Conservation (phyloP, 768 basidiomycete species). For the Lactarius hengduanensis region DNA sequence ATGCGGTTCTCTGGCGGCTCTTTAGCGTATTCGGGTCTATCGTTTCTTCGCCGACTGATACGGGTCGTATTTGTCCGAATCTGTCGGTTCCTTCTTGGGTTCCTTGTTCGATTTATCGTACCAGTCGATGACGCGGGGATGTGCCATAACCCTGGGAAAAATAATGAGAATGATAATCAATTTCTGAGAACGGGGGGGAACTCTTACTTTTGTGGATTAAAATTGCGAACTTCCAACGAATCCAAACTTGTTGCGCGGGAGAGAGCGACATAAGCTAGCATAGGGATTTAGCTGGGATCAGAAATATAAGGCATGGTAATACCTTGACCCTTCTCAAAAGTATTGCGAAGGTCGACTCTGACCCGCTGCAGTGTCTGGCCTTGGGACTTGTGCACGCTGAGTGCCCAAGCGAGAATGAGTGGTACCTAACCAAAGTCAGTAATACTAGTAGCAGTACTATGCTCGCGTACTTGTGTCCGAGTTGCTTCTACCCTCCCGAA, state of each 20-base stretch:
- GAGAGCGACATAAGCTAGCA: constrained; percentile 64
- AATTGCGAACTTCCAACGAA: constrained; percentile 62
- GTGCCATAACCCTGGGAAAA: constrained; percentile 54
- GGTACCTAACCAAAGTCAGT: constrained; percentile 41
- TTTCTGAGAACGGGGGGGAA: not conserved
- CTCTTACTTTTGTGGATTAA: constrained; percentile 56
- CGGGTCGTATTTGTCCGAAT: not conserved
- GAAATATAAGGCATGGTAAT: constrained; percentile 10
- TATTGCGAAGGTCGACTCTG: constrained; percentile 69
- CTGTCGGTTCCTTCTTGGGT: not conserved
- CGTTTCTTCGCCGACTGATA: not conserved
- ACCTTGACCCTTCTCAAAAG: constrained; percentile 85
- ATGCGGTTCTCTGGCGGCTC: too few relatives aligned
- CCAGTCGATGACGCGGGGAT: constrained; percentile 64
- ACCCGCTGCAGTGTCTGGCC: constrained; percentile 87
- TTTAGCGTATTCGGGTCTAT: not conserved
- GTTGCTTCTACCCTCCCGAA: constrained; percentile 56
- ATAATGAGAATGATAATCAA: constrained; percentile 12
- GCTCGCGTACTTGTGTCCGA: constrained; percentile 50
- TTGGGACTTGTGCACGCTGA: constrained; percentile 88
- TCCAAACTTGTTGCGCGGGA: constrained; percentile 72
- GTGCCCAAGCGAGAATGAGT: constrained; percentile 78
- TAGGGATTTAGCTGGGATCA: not conserved
- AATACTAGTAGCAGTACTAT: constrained; percentile 9
- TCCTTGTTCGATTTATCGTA: constrained; percentile 8